A percentile compares a stretch with the other conserved stretches of the same genome.
phyloP scores from a whole-genome alignment of 2,329 filamentous ascomycete species.

The Colletotrichum theobromicola region DNA sequence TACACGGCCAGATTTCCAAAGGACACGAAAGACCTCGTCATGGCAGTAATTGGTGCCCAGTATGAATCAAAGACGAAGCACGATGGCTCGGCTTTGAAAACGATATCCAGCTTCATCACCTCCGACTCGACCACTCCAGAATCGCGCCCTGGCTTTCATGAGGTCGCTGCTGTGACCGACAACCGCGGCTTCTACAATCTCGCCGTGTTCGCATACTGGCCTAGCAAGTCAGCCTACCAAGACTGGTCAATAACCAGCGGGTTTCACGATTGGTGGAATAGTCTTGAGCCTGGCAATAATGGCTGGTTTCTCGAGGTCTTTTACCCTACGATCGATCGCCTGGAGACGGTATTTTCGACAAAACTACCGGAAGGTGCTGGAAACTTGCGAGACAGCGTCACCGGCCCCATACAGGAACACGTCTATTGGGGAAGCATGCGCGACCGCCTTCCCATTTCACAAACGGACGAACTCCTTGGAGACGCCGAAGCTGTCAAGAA shows the following conservation, averaged over 20 bases:
- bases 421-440: neutral
- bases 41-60: neutral
- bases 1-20: neutral
- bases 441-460: neutral
- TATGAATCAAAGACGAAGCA: fast-evolving
- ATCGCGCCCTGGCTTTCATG: neutral
- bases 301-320: neutral
- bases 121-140: fast-evolving
- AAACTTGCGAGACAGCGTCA: neutral
- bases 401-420: neutral
- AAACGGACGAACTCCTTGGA: fast-evolving
- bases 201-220: neutral
- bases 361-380: neutral
- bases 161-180: neutral
- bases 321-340: neutral
- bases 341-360: neutral
- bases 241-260: neutral
- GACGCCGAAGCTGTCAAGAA: fast-evolving
- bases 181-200: neutral
- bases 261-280: neutral
- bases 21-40: neutral
- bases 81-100: neutral
- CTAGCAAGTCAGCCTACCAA: neutral
- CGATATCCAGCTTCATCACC: neutral
- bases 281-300: fast-evolving